phyloP scores from a whole-genome alignment of 2,329 filamentous ascomycete species.

The Ascochyta lentis region DNA sequence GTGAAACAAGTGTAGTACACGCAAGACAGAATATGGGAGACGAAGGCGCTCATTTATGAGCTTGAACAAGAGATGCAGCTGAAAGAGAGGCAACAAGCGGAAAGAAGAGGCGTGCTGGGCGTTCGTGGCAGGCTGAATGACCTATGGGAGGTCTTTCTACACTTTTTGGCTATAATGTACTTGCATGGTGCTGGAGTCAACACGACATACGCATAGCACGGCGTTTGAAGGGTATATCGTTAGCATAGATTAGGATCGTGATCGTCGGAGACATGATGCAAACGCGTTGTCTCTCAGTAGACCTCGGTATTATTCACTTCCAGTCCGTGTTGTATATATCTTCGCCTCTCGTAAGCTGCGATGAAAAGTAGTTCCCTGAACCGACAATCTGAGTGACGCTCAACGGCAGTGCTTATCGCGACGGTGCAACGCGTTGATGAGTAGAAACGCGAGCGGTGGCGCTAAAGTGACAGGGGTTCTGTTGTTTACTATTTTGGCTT shows the following conservation, averaged over 20 bases:
- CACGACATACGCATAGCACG: conserved; percentile 15
- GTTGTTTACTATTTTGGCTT: conserved; percentile 16
- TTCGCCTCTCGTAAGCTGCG: background rate
- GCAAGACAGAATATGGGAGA: background rate
- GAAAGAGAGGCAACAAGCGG: background rate
- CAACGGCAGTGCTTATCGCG: background rate
- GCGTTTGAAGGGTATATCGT: conserved; percentile 8
- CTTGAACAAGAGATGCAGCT: background rate
- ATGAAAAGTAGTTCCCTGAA: background rate
- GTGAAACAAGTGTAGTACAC: conserved; percentile 27
- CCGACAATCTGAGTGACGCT: background rate
- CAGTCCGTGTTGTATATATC: background rate
- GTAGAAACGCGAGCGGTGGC: conserved; percentile 1
- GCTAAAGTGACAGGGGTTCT: conserved; percentile 13
- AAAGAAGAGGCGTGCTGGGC: background rate
- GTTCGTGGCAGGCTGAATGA: background rate
- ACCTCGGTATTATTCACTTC: background rate
- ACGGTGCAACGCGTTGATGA: conserved; percentile 3
- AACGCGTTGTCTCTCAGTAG: background rate
- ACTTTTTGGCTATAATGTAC: background rate
- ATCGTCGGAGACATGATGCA: background rate
- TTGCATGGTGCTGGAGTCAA: conserved; percentile 8
- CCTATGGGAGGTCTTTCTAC: background rate
- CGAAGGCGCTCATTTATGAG: background rate
- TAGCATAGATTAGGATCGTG: background rate